Conservation (phyloP, 2,329 filamentous ascomycete genomes). For the Stagonosporopsis cucurbitacearum region DNA sequence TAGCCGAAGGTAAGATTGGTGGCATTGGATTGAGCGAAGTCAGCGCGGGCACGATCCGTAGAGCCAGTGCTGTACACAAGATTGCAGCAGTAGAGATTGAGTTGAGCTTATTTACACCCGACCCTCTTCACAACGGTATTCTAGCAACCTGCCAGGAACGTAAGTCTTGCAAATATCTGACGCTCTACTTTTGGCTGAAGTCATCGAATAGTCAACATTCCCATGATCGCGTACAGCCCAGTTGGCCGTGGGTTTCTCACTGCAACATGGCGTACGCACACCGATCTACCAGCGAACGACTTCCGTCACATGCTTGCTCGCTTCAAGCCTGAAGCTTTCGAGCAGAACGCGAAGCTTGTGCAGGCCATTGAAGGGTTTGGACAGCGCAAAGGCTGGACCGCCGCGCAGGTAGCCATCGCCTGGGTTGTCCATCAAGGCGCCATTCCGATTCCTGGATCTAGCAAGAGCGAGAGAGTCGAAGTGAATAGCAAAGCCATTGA, state of each 20-base stretch:
- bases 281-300: conserved; percentile 55
- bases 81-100: conserved; percentile 67
- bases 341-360: conserved; percentile 68
- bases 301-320: neutral
- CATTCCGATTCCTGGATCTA: conserved; percentile 70
- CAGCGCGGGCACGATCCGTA: conserved; percentile 54
- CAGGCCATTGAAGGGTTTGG: conserved; percentile 65
- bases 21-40: conserved; percentile 56
- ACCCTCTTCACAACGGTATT: conserved; percentile 65
- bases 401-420: conserved; percentile 67
- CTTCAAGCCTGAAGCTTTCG: conserved; percentile 62
- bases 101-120: conserved; percentile 62
- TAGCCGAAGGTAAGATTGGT: conserved; percentile 52
- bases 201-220: conserved; percentile 60
- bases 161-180: neutral
- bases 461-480: conserved; percentile 58
- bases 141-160: conserved; percentile 55
- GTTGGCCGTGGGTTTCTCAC: conserved; percentile 65
- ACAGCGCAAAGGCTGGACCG: conserved; percentile 60
- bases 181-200: neutral
- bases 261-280: neutral
- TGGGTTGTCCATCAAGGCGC: conserved; percentile 63
- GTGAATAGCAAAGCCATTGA: conserved; percentile 65
- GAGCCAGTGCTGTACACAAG: conserved; percentile 60
- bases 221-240: conserved; percentile 72